These are phyloP conservation scores for Kuraishia hungarica DNA, from an alignment of 805 yeast species.

Conservation along the genomic window DNA sequence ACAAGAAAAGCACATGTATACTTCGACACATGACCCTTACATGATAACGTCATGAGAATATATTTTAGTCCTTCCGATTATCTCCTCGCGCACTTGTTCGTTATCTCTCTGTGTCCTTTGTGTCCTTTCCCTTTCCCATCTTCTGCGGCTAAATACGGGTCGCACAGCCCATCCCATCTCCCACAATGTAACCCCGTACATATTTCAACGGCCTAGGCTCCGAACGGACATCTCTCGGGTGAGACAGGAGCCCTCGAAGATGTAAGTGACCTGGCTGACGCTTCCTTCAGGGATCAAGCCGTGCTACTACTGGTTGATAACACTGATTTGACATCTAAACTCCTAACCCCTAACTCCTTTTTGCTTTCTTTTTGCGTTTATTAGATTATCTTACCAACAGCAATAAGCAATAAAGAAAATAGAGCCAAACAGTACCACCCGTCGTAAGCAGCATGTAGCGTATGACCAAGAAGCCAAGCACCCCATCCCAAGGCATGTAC, in stretches of 20 bases:
- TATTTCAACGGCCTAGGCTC: not conserved
- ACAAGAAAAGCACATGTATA: no score
- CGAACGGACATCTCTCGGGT: not conserved
- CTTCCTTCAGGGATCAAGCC: not conserved
- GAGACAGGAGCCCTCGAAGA: not conserved
- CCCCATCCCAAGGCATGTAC: not conserved
- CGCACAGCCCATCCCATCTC: not conserved
- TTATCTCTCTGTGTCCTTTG: no score
- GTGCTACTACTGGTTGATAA: not conserved
- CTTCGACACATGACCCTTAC: no score
- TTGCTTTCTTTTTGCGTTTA: not conserved
- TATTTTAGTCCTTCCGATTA: no score
- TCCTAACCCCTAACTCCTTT: not conserved
- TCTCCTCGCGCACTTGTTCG: not conserved
- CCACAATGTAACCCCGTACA: not conserved
- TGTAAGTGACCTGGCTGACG: not conserved
- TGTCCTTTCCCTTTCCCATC: no score
- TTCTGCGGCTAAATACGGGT: not conserved
- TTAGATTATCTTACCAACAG: no score
- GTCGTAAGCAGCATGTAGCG: no score
- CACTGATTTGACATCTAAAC: not conserved
- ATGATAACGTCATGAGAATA: no score
- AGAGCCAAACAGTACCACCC: no score
- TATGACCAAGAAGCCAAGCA: not conserved
- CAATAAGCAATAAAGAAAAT: no score